Evolutionary conservation across 768 basidiomycete species (phyloP).

Genomic region (Pleurotus giganteus): DNA sequence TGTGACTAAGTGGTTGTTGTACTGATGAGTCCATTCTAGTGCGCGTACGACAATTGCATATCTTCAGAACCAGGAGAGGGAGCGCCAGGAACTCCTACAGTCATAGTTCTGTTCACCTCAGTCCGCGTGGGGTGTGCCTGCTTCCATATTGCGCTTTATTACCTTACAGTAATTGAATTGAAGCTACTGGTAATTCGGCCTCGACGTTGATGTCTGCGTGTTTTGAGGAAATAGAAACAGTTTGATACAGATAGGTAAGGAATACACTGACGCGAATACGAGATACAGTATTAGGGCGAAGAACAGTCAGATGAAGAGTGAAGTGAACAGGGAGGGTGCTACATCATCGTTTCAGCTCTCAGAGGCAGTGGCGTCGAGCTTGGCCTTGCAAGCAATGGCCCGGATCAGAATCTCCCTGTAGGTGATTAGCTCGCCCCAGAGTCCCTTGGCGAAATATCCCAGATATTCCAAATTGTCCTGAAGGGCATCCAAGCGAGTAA

Average conservation of each 20-base stretch:
- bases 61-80: not conserved
- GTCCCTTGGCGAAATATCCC: conserved; percentile 27
- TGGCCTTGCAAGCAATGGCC: conserved; percentile 19
- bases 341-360: not conserved
- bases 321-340: not conserved
- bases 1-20: not conserved
- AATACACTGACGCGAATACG: too few species aligned
- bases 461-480: conserved; percentile 32
- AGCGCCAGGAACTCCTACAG: not conserved
- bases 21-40: not conserved
- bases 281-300: too few species aligned
- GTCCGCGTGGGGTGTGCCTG: too few species aligned
- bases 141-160: too few species aligned
- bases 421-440: conserved; percentile 32
- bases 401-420: conserved; percentile 23
- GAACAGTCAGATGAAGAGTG: not conserved
- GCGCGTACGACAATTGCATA: not conserved
- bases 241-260: too few species aligned
- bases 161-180: too few species aligned
- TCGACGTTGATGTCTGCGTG: too few species aligned
- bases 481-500: conserved; percentile 26
- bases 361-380: conserved; percentile 12
- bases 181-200: too few species aligned
- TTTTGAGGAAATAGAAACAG: too few species aligned
- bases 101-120: too few species aligned